Conservation (phyloP, 1,284 basidiomycete species). For the Malassezia arunalokei region DNA sequence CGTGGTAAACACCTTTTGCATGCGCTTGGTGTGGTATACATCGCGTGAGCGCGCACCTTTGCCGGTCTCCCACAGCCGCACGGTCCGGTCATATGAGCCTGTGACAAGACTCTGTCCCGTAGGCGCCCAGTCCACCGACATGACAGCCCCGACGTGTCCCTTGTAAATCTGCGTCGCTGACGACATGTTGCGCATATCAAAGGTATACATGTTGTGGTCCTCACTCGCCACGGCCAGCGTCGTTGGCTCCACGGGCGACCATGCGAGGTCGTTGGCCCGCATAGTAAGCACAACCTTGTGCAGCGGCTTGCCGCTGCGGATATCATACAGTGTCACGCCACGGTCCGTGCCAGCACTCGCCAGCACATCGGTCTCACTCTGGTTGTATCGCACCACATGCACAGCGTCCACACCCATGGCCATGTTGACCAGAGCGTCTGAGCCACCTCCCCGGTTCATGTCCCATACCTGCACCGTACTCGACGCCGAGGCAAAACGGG, state of each 20-base stretch:
- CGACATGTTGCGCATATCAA: constrained; percentile 76
- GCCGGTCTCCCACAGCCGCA: constrained; percentile 84
- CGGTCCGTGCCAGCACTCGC: constrained; percentile 87
- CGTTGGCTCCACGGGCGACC: constrained; percentile 92
- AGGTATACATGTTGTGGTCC: constrained; percentile 97
- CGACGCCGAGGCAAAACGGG: constrained; percentile 84
- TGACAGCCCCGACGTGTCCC: constrained; percentile 84
- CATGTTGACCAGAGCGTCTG: constrained; percentile 48
- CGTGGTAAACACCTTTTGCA: constrained; percentile 64
- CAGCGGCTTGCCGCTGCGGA: constrained; percentile 87
- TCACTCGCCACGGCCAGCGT: constrained; percentile 82
- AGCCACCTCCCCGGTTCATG: constrained; percentile 65
- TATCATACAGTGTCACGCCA: constrained; percentile 89
- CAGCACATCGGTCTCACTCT: constrained; percentile 80
- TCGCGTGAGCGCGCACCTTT: constrained; percentile 65
- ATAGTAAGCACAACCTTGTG: constrained; percentile 73
- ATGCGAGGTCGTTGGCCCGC: constrained; percentile 67
- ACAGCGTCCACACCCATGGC: constrained; percentile 61
- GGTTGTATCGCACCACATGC: constrained; percentile 77
- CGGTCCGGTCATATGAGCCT: constrained; percentile 88
- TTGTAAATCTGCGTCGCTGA: constrained; percentile 89
- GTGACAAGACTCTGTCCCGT: constrained; percentile 93
- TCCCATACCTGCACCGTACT: constrained; percentile 95
- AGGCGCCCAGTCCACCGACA: constrained; percentile 52
- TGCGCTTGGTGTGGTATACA: constrained; percentile 94